Base-by-base conservation (phyloP, 78 protist species). In the Creolimax fragrantissima region DNA sequence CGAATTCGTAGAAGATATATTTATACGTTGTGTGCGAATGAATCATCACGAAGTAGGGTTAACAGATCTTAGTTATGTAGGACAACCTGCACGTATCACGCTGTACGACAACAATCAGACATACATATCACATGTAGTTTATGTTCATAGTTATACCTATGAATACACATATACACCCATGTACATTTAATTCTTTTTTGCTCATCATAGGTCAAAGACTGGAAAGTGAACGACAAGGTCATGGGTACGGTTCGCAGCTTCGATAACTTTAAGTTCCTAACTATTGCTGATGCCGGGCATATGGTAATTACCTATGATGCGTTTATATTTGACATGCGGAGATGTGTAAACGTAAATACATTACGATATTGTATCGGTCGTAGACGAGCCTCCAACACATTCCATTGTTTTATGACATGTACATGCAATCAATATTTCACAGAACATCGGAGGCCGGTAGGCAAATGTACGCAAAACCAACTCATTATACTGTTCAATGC, bases 261-360 rank as follows among this genome's bases (percentile, higher is more conserved):
- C 90, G 36, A 0, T 39, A 44, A 44, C 84, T 74, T 91, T n/a
- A 91, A 35, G 4, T 91, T 91, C 84, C 3, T 47, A 39, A 35
- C 5, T 32, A 84, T 91, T 4, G 11, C 11, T 11, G 92, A 66
- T 39, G 74, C 92, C 44, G 92, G 92, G 35, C 92, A 91, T 43
- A 91, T 91, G 92, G 90, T 83, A 83, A 83, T 24, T 58, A 58
- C 24, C 24, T 58, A 24, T 58, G 74, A 32, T 58, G 74, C 74
- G 24, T 1, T 58, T 58, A 32, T 32, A 32, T 58, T 32, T 0
- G 74, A 58, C 11, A 58, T 32, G 24, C 11, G 24, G 11, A 17
- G 24, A 24, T 58, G 39, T 58, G 74, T 24, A 58, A 32, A 24
- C 24, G 39, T 24, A 24, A 58, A 58, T 17, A 1, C 1, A 1